phyloP scores from a whole-genome alignment of 2,329 filamentous ascomycete genomes.

The Aspergillus proliferans region DNA sequence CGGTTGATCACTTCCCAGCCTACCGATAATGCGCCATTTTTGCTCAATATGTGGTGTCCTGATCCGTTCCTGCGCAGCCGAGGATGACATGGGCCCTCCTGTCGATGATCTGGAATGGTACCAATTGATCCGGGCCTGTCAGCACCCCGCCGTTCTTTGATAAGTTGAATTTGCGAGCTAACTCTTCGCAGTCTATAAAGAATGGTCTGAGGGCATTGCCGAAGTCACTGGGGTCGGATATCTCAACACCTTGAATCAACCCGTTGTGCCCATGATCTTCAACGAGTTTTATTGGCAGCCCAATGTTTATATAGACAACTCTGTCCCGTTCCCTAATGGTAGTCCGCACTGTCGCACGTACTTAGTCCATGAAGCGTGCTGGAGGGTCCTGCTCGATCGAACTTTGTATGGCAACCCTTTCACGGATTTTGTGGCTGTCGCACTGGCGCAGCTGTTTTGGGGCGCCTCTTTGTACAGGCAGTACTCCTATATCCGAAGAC shows the following conservation, averaged over 20 bases:
- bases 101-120: background rate
- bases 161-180: too few relatives aligned
- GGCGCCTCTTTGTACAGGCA: too few relatives aligned
- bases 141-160: background rate
- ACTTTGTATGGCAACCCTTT: background rate
- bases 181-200: background rate
- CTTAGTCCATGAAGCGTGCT: background rate
- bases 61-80: background rate
- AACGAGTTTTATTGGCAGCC: background rate
- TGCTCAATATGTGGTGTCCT: background rate
- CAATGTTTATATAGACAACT: background rate
- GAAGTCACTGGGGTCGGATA: background rate
- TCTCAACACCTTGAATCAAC: background rate
- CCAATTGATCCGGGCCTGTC: background rate
- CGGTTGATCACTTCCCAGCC: background rate
- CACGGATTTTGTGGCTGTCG: too few relatives aligned
- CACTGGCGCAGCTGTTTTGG: background rate
- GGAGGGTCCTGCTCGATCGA: background rate
- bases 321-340: background rate
- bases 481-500: too few relatives aligned
- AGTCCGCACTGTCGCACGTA: background rate
- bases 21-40: background rate
- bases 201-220: background rate
- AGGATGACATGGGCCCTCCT: background rate
- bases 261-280: background rate